phyloP scores from a whole-genome alignment of 495 filamentous ascomycete species.

The Bathelium albidoporum region DNA sequence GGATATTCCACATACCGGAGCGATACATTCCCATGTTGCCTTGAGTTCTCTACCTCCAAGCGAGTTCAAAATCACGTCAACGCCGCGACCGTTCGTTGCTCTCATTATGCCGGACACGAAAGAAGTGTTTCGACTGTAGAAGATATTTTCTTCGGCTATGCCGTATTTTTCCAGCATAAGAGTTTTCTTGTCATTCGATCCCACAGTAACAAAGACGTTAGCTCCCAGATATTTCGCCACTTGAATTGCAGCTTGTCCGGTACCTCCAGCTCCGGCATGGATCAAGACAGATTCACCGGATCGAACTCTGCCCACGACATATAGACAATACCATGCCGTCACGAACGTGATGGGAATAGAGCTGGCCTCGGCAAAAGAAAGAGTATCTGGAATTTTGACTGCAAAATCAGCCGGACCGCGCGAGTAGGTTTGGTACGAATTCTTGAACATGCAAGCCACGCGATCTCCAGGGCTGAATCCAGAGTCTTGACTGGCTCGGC shows the following conservation, averaged over 20 bases:
- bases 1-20: constrained; percentile 8
- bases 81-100: constrained; percentile 12
- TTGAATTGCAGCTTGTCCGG: constrained; percentile 42
- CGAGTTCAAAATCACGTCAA: constrained; percentile 19
- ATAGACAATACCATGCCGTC: constrained; percentile 33
- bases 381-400: not conserved
- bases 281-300: constrained; percentile 40
- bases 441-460: not conserved
- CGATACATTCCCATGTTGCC: constrained; percentile 9
- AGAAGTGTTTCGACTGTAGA: constrained; percentile 5
- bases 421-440: not conserved
- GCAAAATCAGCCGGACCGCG: not conserved
- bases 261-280: constrained; percentile 38
- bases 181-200: constrained; percentile 33
- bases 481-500: not conserved
- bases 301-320: constrained; percentile 27
- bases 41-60: constrained; percentile 15
- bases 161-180: constrained; percentile 31
- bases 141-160: constrained; percentile 37
- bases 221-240: constrained; percentile 30
- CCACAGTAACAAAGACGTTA: constrained; percentile 39
- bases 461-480: not conserved
- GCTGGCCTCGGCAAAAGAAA: constrained; percentile 33
- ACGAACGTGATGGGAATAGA: constrained; percentile 35
- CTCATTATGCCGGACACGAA: constrained; percentile 6